Evolutionary conservation across 2,329 filamentous ascomycete species (phyloP), one percentile per base, ranked within the genome.

Genomic region (Chalara sp.): DNA sequence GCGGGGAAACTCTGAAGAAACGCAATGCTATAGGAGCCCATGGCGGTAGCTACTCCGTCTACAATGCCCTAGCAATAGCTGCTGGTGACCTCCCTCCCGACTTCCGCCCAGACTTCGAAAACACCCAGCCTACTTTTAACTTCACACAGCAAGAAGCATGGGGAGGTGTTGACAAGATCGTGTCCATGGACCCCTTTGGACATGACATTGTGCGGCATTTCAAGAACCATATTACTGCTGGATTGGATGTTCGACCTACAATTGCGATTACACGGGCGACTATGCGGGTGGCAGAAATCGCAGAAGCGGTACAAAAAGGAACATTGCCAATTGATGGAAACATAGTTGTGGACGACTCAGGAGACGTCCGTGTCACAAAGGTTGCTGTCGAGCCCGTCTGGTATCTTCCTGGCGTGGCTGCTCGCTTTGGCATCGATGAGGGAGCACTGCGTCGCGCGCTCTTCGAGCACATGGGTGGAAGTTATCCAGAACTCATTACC

Each of bases 401-500:
- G 37, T 41, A 41, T 41, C 37, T 41, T 41, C 37, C 37, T n/a
- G 37, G 37, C 28, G 37, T 41, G 5, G 37, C 37, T 21, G 10
- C n/a, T n/a, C 79, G 93, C 61, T 99, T 99, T 65, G 79, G 93
- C 61, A 97, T 99, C 65, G 90, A 96, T 56, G 93, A 99, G 72
- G 89, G 85, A 8, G 86, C 84, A 11, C 76, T 99, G 21, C 84
- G 93, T 56, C 81, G 92, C 54, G 87, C 89, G 1, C 74, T 99
- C 29, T 97, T 97, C 65, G 93, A 97, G 65, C 87, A 96, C 63
- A 97, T 91, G 1, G 93, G 93, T 50, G 93, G 93, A 50, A 95
- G 89, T 59, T 99, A 95, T 69, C 93, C 93, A 2, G 93, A 99
- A 75, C 77, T 97, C 55, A 96, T 99, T 66, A 99, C 93, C 12